phyloP scores from a whole-genome alignment of 1,139 yeast genomes.

The Candida freyschussii region DNA sequence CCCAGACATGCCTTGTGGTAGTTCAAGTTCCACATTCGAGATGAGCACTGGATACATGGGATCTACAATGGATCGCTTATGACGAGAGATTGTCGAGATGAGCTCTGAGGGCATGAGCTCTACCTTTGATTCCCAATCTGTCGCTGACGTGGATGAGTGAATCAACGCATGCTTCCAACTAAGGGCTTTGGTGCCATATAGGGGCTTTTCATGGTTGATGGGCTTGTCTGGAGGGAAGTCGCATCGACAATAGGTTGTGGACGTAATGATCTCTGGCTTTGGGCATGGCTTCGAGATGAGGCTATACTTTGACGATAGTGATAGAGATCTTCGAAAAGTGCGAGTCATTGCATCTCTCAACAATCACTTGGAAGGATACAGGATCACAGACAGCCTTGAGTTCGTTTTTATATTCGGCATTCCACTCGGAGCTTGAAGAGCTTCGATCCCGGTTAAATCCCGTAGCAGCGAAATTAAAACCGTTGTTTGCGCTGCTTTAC shows the following conservation, averaged over 20 bases:
- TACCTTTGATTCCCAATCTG: constrained; percentile 53
- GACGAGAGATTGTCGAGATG: constrained; percentile 31
- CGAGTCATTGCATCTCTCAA: constrained; percentile 14
- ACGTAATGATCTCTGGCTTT: constrained; percentile 11
- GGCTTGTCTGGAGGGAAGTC: constrained; percentile 38
- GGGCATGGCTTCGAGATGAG: constrained; percentile 15
- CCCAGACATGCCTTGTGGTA: constrained; percentile 9
- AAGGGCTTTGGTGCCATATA: constrained; percentile 44
- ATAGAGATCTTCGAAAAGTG: constrained; percentile 4
- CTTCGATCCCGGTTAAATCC: no score
- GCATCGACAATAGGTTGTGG: constrained; percentile 46
- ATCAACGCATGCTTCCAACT: constrained; percentile 56
- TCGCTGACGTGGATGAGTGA: constrained; percentile 34
- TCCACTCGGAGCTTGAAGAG: no score
- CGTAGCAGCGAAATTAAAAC: no score
- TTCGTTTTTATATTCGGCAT: no score
- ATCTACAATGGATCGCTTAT: constrained; percentile 32
- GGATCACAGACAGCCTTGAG: no score
- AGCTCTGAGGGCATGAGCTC: constrained; percentile 45
- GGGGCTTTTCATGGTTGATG: constrained; percentile 36
- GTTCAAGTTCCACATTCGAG: constrained; percentile 35
- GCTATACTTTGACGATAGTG: constrained; percentile 14
- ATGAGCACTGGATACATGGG: constrained; percentile 48
- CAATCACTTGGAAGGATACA: no score
- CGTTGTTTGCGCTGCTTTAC: no score